Evolutionary conservation across 495 filamentous ascomycete species (phyloP).

Genomic region (Schizothecium vesticola): DNA sequence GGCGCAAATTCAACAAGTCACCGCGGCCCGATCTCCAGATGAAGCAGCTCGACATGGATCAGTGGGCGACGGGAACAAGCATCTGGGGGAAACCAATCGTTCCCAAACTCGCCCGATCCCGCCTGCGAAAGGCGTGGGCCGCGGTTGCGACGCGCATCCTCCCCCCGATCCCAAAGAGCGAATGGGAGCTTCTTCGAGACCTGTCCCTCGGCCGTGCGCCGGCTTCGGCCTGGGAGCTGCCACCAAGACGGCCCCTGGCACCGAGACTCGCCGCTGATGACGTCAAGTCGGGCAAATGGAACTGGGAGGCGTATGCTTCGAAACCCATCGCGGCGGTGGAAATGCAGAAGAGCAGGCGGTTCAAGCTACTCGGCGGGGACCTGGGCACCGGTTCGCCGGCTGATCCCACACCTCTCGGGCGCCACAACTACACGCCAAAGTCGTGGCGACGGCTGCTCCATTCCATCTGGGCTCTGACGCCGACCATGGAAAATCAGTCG

Average conservation of each 20-base stretch:
- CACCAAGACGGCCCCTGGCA: slow-evolving; percentile 23
- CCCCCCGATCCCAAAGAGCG: slow-evolving; percentile 65
- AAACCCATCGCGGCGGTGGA: slow-evolving; percentile 17
- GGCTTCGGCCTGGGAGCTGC: slow-evolving; percentile 27
- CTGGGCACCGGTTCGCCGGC: slow-evolving; percentile 33
- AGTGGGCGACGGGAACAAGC: slow-evolving; percentile 52
- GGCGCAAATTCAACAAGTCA: slow-evolving; percentile 4
- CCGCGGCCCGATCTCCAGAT: slow-evolving; percentile 32
- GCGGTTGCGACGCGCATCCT: slow-evolving; percentile 49
- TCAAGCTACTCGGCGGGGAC: slow-evolving; percentile 31
- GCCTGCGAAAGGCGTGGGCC: slow-evolving; percentile 56
- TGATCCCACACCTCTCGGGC: slow-evolving; percentile 24
- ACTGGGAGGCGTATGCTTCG: slow-evolving; percentile 24
- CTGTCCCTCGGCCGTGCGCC: slow-evolving; percentile 53
- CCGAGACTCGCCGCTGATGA: not conserved
- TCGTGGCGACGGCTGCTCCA: slow-evolving; percentile 28
- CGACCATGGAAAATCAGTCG: slow-evolving; percentile 26
- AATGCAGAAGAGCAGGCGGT: slow-evolving; percentile 10
- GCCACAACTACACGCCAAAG: slow-evolving; percentile 20
- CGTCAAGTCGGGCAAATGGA: slow-evolving; percentile 8
- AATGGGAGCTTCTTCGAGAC: slow-evolving; percentile 58
- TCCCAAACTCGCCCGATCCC: slow-evolving; percentile 48
- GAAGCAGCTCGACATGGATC: slow-evolving; percentile 40
- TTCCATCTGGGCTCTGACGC: slow-evolving; percentile 31
- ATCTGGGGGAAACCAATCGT: slow-evolving; percentile 58